Percentiles rank a stretch among this genome's conserved stretches.
Conservation (phyloP, 129 eudicot species). For the Flaveria ramosissima region DNA sequence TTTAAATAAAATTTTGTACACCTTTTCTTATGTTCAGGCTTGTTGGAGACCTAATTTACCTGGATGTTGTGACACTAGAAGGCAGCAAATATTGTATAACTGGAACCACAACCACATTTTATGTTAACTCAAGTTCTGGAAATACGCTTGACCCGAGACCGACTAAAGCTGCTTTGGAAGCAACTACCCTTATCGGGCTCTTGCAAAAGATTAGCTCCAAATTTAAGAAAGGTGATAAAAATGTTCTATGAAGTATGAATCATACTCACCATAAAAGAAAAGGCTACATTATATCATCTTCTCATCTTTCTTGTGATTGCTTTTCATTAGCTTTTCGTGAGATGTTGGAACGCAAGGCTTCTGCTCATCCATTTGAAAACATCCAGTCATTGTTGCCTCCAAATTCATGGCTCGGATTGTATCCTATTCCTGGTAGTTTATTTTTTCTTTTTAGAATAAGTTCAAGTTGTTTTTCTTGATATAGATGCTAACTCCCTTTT, state of each 20-base stretch:
- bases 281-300: not conserved
- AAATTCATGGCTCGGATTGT: conserved; percentile 86
- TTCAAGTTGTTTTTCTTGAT: not conserved
- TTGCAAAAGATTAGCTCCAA: conserved; percentile 87
- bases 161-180: conserved; percentile 60
- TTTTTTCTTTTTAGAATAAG: not conserved
- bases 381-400: conserved; percentile 87
- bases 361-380: conserved; percentile 97
- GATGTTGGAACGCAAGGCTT: conserved; percentile 80
- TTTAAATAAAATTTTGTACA: not conserved
- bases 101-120: conserved; percentile 77
- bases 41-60: conserved; percentile 84
- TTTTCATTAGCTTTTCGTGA: conserved; percentile 75
- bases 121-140: conserved; percentile 81
- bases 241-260: conserved; percentile 15
- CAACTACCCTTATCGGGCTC: conserved; percentile 83
- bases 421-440: conserved; percentile 79
- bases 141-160: conserved; percentile 77
- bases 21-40: conserved; percentile 49
- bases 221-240: conserved; percentile 80
- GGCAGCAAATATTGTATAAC: conserved; percentile 84
- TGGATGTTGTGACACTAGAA: conserved; percentile 79
- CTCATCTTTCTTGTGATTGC: conserved; percentile 9
- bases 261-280: not conserved
- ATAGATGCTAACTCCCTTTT: not conserved